Evolutionary conservation across 805 yeast species (phyloP), one percentile per base, ranked within the genome.

Genomic region (Wickerhamomyces xylosicus): DNA sequence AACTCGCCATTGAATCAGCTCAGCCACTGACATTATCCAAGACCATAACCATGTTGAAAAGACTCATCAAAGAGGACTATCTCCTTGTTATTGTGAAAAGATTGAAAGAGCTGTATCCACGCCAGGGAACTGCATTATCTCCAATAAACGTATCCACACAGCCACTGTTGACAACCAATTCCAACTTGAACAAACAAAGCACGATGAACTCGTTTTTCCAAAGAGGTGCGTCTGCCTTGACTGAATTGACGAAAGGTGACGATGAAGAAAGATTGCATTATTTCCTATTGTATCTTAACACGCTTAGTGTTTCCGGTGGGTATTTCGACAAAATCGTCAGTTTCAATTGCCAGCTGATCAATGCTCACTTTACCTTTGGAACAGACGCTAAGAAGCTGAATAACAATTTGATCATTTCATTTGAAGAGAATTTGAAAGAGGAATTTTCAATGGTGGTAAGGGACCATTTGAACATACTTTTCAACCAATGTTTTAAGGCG

Each of bases 1-100:
- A 77, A 19, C 81, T 79, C 42, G 67, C 78, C 1, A 64, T 87
- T 11, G 79, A 83, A 34, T 73, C 95, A 0, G 94, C 95, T 0
- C 82, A 84, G 43, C 54, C 62, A 4, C 40, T 66, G 6, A 64
- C 79, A 0, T 72, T 79, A 21, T 73, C 71, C 46, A 66, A 63
- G 21, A 72, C 82, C 50, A 55, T 81, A 13, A 63, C 67, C 7
- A 74, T 72, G 40, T 59, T 78, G n/a, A 67, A 71, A 37, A 66
- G 77, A 31, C 72, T 81, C 3, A 55, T 86, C 27, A 81, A 79
- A 39, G 63, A 67, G 29, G 90, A 83, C 53, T 72, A 80, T 38
- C 53, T 83, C 14, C 74, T 72, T 40, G 76, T 80, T 16, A 44
- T 78, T 36, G 63, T 64, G 42, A 65, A 67, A 35, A 66, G 73